Percentiles rank a stretch among this genome's conserved stretches.
Evolutionary conservation across 495 filamentous ascomycete genomes (phyloP).

Genomic region (Daldinia bambusicola): DNA sequence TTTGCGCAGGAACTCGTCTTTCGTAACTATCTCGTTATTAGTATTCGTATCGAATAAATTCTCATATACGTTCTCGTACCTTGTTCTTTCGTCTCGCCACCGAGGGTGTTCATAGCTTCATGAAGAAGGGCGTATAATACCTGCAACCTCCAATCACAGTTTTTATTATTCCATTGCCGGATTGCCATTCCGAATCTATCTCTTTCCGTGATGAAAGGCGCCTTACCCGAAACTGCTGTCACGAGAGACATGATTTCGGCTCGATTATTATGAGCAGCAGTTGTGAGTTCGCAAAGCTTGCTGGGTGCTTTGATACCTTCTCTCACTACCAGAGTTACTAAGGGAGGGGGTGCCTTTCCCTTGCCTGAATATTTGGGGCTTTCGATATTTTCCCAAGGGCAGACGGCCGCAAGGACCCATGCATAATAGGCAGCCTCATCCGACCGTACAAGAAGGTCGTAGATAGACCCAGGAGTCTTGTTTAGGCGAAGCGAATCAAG

Average conservation of each 20-base stretch:
- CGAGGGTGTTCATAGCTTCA: slow-evolving; percentile 63
- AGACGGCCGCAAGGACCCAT: slow-evolving; percentile 79
- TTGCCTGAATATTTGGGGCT: slow-evolving; percentile 53
- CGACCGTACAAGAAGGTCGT: slow-evolving; percentile 65
- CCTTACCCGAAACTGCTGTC: slow-evolving; percentile 55
- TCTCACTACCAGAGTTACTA: slow-evolving; percentile 66
- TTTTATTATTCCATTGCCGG: slow-evolving; percentile 71
- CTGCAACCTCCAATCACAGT: slow-evolving; percentile 77
- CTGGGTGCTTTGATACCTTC: slow-evolving; percentile 85
- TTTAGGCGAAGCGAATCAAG: slow-evolving; percentile 58
- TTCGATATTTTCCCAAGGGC: slow-evolving; percentile 76
- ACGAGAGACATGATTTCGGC: slow-evolving; percentile 70
- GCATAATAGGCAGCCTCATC: slow-evolving; percentile 71
- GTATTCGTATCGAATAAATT: background rate
- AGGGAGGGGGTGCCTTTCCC: slow-evolving; percentile 54
- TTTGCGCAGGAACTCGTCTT: slow-evolving; percentile 51
- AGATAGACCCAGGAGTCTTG: slow-evolving; percentile 61
- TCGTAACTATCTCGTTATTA: slow-evolving; percentile 42
- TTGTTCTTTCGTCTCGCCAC: background rate
- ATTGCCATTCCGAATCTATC: slow-evolving; percentile 77
- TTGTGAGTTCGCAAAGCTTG: slow-evolving; percentile 73
- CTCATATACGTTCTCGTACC: slow-evolving; percentile 17
- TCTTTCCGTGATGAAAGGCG: slow-evolving; percentile 49
- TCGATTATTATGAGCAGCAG: slow-evolving; percentile 67
- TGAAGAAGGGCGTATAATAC: slow-evolving; percentile 75